Percentiles rank a stretch among this genome's conserved stretches.
phyloP scores from a whole-genome alignment of 306 rosid species.

The Mimosa bimucronata region DNA sequence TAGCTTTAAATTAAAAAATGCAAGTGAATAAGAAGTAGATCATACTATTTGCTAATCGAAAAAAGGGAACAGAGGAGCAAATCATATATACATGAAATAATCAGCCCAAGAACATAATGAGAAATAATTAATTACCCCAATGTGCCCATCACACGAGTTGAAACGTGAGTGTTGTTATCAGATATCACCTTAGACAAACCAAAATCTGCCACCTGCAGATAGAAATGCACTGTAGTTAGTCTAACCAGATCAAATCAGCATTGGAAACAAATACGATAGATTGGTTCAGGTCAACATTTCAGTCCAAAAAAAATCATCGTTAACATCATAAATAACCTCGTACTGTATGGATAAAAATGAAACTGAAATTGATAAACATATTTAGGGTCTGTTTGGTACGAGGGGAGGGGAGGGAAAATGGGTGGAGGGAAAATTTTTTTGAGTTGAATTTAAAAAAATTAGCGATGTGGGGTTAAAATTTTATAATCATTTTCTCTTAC shows the following conservation, averaged over 20 bases:
- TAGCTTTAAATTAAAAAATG: background rate
- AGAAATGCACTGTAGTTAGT: slow-evolving; percentile 5
- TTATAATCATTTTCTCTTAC: no score
- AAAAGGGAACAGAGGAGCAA: background rate
- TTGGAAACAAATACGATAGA: no score
- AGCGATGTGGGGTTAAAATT: no score
- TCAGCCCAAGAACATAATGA: background rate
- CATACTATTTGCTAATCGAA: background rate
- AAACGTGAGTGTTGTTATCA: slow-evolving; percentile 83
- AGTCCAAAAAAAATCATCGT: no score
- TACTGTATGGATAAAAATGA: no score
- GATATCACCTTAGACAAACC: slow-evolving; percentile 85
- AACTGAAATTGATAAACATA: no score
- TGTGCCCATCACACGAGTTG: slow-evolving; percentile 95
- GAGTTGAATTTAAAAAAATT: no score
- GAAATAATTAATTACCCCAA: slow-evolving; percentile 59
- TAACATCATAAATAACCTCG: no score
- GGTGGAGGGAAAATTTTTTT: no score
- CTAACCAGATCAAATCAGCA: slow-evolving; percentile 24
- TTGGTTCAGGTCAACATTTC: no score
- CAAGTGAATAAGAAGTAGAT: background rate
- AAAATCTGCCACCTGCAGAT: slow-evolving; percentile 84
- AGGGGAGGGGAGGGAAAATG: no score
- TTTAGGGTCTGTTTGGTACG: no score
- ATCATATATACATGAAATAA: background rate